Conservation (phyloP, 768 basidiomycete species). For the Glaciozyma antarctica region DNA sequence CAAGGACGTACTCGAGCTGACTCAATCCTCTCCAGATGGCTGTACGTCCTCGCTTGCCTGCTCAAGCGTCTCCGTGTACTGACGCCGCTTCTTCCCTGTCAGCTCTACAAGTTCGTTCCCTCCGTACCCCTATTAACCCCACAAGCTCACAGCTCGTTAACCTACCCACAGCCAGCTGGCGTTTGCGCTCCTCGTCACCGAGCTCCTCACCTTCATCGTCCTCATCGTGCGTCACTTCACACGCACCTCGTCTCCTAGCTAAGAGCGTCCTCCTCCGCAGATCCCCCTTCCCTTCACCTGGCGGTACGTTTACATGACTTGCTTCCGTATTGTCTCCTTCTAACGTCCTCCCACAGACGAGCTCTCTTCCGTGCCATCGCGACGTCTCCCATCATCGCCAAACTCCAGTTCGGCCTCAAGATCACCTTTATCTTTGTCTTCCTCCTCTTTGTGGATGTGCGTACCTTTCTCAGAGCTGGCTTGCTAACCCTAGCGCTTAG, state of each 20-base stretch:
- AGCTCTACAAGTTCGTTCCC: not conserved
- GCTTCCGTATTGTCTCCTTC: not conserved
- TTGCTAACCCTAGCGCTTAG: not conserved
- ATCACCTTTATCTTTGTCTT: slow-evolving; percentile 55
- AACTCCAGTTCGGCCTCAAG: slow-evolving; percentile 34
- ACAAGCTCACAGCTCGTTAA: not conserved
- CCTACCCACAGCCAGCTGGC: slow-evolving; percentile 9
- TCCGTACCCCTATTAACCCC: not conserved
- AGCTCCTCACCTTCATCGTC: slow-evolving; percentile 19
- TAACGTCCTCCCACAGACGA: not conserved
- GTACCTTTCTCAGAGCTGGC: slow-evolving; percentile 44
- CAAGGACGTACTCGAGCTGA: too few species aligned
- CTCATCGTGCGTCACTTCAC: slow-evolving; percentile 17
- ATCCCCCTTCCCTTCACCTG: slow-evolving; percentile 29
- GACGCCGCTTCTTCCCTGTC: not conserved
- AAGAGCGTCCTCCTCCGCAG: not conserved
- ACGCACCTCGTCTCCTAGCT: not conserved
- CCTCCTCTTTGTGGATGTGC: slow-evolving; percentile 78
- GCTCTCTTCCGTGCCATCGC: slow-evolving; percentile 29
- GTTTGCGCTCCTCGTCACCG: slow-evolving; percentile 16
- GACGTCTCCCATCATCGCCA: slow-evolving; percentile 26
- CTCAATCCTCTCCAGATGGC: too few species aligned
- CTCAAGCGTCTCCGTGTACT: too few species aligned
- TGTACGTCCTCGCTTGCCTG: too few species aligned
- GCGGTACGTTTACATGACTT: not conserved